Conservation (phyloP, 164 flowering plant genomes). For the Piper longum region DNA sequence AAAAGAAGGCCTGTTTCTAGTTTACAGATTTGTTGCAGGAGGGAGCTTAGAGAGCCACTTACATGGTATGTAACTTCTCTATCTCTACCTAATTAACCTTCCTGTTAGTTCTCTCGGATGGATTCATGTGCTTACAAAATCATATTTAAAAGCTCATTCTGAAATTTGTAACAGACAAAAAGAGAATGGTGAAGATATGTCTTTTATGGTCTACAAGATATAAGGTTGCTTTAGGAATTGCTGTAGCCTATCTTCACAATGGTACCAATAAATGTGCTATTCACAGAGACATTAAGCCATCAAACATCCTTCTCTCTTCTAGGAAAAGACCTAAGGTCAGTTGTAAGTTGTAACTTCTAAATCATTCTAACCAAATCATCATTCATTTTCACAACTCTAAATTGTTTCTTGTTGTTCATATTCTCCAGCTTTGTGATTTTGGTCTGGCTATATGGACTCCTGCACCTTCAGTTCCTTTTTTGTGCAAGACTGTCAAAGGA, state of each 20-base stretch:
- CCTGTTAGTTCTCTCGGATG: background rate
- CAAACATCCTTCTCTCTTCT: conserved; percentile 82
- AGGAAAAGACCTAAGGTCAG: conserved; percentile 63
- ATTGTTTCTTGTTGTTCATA: conserved; percentile 1
- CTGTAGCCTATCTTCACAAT: conserved; percentile 60
- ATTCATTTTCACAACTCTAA: background rate
- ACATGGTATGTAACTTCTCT: conserved; percentile 39
- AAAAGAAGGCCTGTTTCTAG: conserved; percentile 73
- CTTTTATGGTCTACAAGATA: conserved; percentile 76
- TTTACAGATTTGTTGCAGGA: conserved; percentile 79
- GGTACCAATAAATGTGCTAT: conserved; percentile 78
- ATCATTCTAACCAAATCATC: background rate
- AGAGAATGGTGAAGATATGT: conserved; percentile 36
- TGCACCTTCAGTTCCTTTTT: conserved; percentile 87
- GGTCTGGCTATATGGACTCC: conserved; percentile 91
- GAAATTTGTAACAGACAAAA: conserved; percentile 34
- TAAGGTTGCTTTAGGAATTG: conserved; percentile 75
- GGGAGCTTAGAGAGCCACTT: conserved; percentile 82
- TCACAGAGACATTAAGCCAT: conserved; percentile 91
- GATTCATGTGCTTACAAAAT: background rate
- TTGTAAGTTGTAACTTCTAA: background rate
- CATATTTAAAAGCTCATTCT: no score
- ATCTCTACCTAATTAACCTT: no score
- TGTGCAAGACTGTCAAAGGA: conserved; percentile 95
- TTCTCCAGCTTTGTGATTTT: conserved; percentile 79